Conservation (phyloP, 306 rosid genomes). For the Casuarina equisetifolia region DNA sequence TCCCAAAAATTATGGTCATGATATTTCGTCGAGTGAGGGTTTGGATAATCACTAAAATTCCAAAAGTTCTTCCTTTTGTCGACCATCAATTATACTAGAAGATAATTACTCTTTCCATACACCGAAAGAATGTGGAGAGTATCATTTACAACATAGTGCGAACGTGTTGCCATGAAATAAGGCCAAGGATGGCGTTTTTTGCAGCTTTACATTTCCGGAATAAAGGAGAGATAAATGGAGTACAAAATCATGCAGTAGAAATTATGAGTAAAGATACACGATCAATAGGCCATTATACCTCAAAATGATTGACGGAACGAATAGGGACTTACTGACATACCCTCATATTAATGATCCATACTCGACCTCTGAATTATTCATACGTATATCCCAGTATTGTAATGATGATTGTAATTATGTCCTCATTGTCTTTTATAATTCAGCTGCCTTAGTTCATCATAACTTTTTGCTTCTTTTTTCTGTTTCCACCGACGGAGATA, state of each 20-base stretch:
- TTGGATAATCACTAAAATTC: neutral
- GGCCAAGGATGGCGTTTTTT: neutral
- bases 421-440: neutral
- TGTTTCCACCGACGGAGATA: too few relatives aligned
- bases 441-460: neutral
- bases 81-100: slow-evolving; percentile 15
- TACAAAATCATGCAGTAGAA: slow-evolving; percentile 1
- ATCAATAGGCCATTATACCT: neutral
- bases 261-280: neutral
- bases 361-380: neutral
- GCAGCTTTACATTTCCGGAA: neutral
- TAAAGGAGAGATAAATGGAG: neutral
- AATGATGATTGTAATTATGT: neutral
- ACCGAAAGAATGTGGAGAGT: slow-evolving; percentile 29
- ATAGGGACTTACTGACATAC: neutral
- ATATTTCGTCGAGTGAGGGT: neutral
- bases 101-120: neutral
- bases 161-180: neutral
- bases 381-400: neutral
- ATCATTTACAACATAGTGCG: slow-evolving; percentile 10
- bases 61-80: slow-evolving; percentile 7
- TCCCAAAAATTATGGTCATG: slow-evolving; percentile 3
- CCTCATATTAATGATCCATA: neutral
- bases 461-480: too few relatives aligned
- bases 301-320: neutral